phyloP scores from a whole-genome alignment of 1,284 basidiomycete species.

The Ganoderma lingzhi region DNA sequence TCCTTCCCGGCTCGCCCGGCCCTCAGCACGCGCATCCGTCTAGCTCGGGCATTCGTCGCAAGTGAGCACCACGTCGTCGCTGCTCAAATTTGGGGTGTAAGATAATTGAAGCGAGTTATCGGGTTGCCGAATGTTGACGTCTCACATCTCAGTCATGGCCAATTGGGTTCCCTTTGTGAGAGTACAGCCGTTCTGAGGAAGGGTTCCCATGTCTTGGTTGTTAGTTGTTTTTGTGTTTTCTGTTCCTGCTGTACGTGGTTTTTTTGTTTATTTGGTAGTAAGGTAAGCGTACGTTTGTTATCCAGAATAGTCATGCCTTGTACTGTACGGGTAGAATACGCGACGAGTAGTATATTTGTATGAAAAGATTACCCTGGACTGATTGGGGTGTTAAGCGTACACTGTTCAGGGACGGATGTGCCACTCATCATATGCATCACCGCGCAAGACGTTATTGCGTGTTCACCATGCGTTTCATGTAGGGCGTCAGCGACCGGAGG shows the following conservation, averaged over 20 bases:
- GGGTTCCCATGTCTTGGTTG: conserved; percentile 8
- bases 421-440: background rate
- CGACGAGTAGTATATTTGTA: conserved; percentile 1
- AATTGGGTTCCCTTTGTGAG: background rate
- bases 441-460: background rate
- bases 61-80: conserved; percentile 4
- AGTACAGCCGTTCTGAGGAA: background rate
- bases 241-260: background rate
- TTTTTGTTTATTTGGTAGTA: background rate
- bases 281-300: conserved; percentile 8
- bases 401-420: background rate
- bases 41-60: conserved; percentile 28
- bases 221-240: background rate
- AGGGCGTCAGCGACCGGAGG: too few relatives aligned
- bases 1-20: conserved; percentile 36
- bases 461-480: too few relatives aligned
- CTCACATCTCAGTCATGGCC: conserved; percentile 24
- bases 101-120: conserved; percentile 8
- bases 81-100: conserved; percentile 17
- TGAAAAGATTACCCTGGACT: background rate
- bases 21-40: conserved; percentile 23
- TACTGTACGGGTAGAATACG: conserved; percentile 3
- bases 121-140: conserved; percentile 18
- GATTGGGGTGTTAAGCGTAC: background rate
- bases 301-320: background rate